A percentile compares a stretch with the other conserved stretches of the same genome.
Evolutionary conservation across 1,284 basidiomycete species (phyloP).

Genomic region (Malassezia obtusa): DNA sequence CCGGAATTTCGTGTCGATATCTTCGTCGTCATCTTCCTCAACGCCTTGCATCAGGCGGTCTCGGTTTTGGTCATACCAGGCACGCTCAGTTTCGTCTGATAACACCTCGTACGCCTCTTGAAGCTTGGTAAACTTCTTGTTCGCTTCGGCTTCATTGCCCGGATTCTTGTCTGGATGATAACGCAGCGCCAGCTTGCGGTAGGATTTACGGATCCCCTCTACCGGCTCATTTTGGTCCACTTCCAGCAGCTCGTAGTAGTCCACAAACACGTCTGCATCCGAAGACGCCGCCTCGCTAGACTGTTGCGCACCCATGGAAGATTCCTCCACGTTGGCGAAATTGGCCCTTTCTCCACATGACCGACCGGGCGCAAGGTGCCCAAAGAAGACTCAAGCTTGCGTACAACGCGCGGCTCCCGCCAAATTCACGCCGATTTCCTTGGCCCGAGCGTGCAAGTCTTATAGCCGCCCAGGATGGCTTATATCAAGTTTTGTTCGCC

Average conservation of each 20-base stretch:
- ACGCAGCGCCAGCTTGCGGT: conserved; percentile 46
- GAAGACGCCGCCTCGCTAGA: conserved; percentile 11
- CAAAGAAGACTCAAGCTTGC: conserved; percentile 4
- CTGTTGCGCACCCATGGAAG: conserved; percentile 15
- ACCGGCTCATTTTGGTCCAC: conserved; percentile 34
- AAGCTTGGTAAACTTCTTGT: conserved; percentile 72
- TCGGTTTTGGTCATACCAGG: conserved; percentile 95
- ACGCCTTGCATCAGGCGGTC: conserved; percentile 55
- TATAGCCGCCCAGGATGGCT: background rate
- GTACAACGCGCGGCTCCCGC: conserved; percentile 13
- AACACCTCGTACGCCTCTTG: conserved; percentile 86
- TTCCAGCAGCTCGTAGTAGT: conserved; percentile 42
- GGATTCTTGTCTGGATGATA: conserved; percentile 52
- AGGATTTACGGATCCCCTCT: conserved; percentile 44
- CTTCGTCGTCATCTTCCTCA: conserved; percentile 31
- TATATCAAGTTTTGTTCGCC: background rate
- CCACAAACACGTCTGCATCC: conserved; percentile 30
- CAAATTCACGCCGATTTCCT: conserved; percentile 4
- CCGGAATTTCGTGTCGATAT: conserved; percentile 54
- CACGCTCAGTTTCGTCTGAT: conserved; percentile 58
- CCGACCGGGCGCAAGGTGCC: background rate
- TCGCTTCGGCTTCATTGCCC: conserved; percentile 67
- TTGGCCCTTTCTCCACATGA: background rate
- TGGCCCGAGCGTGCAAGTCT: conserved; percentile 7
- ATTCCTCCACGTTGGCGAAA: background rate